phyloP scores from a whole-genome alignment of 345 rosid species.

The Salix udensis region DNA sequence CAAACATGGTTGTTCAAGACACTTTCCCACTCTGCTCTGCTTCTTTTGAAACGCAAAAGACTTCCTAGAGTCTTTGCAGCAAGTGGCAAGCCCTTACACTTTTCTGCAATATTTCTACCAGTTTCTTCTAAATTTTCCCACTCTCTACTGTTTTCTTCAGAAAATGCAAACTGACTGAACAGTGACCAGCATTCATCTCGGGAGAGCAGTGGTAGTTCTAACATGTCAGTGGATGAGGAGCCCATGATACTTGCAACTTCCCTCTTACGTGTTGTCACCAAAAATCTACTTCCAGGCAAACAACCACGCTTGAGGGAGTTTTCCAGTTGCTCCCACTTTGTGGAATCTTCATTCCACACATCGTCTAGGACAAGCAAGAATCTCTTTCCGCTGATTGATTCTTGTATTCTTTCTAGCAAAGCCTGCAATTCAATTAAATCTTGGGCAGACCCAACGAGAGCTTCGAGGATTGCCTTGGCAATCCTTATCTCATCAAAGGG shows the following conservation, averaged over 20 bases:
- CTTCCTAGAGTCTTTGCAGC: no score
- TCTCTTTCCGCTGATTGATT: not conserved
- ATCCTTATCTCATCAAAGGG: constrained; percentile 2
- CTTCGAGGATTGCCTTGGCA: constrained; percentile 4
- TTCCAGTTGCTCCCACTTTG: not conserved
- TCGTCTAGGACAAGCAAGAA: constrained; percentile 1
- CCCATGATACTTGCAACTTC: not conserved
- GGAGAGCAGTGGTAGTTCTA: not conserved
- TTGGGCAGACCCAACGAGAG: not conserved
- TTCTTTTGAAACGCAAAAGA: no score
- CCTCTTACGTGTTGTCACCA: not conserved
- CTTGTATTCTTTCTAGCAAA: not conserved
- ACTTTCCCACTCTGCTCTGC: no score
- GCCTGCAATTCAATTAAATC: not conserved
- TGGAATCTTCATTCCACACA: constrained; percentile 2
- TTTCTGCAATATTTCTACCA: no score
- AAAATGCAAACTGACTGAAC: not conserved
- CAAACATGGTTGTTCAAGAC: no score
- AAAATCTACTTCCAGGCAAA: not conserved
- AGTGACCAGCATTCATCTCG: not conserved
- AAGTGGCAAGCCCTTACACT: no score
- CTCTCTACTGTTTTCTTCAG: not conserved
- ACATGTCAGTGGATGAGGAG: not conserved
- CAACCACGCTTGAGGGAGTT: not conserved
- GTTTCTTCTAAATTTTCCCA: not conserved